Percentiles rank a stretch among this genome's conserved stretches.
Conservation (phyloP, 495 filamentous ascomycete species). For the Cladorrhinum samala region DNA sequence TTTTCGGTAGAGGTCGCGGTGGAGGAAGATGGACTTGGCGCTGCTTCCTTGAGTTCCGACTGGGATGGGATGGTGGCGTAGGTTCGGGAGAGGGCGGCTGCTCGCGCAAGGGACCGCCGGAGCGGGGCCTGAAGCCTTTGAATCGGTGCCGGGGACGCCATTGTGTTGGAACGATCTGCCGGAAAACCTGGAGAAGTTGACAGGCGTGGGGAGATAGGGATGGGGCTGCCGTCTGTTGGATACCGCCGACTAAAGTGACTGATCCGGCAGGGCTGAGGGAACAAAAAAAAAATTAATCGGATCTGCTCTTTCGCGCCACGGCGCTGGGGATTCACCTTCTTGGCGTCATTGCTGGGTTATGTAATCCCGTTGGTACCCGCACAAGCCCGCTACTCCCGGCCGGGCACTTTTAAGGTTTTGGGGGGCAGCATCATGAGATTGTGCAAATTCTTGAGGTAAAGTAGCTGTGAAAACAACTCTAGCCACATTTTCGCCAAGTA, state of each 20-base stretch:
- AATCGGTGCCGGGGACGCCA: conserved; percentile 26
- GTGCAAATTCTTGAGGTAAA: too few species aligned
- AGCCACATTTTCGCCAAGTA: too few species aligned
- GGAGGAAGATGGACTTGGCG: conserved; percentile 4
- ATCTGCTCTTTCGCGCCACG: neutral
- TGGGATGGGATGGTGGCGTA: conserved; percentile 29
- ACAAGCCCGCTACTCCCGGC: conserved; percentile 7
- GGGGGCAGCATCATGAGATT: too few species aligned
- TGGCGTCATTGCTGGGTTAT: conserved; percentile 15
- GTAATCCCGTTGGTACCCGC: conserved; percentile 18
- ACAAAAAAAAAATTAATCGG: conserved; percentile 9
- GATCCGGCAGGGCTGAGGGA: neutral
- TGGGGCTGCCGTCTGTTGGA: conserved; percentile 1
- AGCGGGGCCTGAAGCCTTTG: conserved; percentile 29
- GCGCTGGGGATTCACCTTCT: conserved; percentile 2
- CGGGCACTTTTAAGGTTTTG: too few species aligned
- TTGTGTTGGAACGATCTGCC: conserved; percentile 10
- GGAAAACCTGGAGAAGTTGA: neutral
- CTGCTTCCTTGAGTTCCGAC: conserved; percentile 6
- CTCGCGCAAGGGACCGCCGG: conserved; percentile 25
- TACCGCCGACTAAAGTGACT: neutral
- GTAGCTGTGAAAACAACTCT: too few species aligned
- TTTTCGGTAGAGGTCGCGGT: conserved; percentile 10
- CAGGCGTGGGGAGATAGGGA: neutral
- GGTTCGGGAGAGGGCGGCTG: conserved; percentile 16